A percentile compares a stretch with the other conserved stretches of the same genome.
These are phyloP conservation scores for Phytopythium aichiense DNA, from an alignment of 352 stramenopile genomes.

Conservation along the genomic window DNA sequence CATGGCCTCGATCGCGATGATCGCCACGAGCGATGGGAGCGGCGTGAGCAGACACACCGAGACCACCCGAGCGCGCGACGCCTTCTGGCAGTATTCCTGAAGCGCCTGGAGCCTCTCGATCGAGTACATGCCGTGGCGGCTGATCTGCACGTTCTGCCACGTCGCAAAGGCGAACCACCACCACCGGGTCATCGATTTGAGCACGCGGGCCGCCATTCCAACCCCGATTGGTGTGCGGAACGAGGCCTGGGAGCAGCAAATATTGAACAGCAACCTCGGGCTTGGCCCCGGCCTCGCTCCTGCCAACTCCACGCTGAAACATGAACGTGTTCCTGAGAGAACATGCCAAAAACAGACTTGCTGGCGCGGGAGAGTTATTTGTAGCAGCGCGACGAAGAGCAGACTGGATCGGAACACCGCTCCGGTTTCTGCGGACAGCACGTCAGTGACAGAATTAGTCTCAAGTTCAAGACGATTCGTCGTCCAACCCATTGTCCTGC, in stretches of 20 bases:
- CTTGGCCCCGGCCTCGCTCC: neutral
- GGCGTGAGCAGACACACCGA: constrained; percentile 24
- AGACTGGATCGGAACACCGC: neutral
- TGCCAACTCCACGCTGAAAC: too few species aligned
- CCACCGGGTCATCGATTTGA: neutral
- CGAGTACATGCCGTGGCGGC: constrained; percentile 30
- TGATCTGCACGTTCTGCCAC: constrained; percentile 19
- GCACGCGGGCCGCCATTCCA: neutral
- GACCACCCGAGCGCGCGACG: constrained; percentile 16
- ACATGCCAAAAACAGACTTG: neutral
- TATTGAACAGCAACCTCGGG: neutral
- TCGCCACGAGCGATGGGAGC: constrained; percentile 13
- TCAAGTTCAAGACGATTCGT: neutral
- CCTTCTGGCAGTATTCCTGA: constrained; percentile 25
- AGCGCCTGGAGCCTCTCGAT: constrained; percentile 31
- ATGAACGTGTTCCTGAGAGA: neutral
- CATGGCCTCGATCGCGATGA: constrained; percentile 2
- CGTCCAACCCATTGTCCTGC: neutral
- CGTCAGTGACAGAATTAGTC: neutral
- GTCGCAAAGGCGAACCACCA: neutral
- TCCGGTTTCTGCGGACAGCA: neutral
- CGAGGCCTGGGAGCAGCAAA: neutral
- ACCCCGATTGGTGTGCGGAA: neutral
- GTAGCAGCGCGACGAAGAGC: neutral
- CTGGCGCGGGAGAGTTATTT: neutral